Evolutionary conservation across 257 asterid genomes (phyloP).

Genomic region (Anisodus acutangulus): DNA sequence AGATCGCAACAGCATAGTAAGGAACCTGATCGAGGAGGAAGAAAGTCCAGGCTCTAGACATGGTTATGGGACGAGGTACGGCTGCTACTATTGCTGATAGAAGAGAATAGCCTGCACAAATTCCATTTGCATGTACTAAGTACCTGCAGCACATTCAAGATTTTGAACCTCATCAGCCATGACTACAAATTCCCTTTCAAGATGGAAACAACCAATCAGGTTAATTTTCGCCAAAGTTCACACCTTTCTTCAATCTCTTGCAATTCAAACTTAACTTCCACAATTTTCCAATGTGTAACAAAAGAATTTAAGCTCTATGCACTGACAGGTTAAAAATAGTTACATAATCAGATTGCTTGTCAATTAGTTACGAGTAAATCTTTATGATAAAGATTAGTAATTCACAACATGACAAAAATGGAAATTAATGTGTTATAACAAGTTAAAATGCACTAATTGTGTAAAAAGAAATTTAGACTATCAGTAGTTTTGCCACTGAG

Average conservation of each 20-base stretch:
- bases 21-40: slow-evolving; percentile 85
- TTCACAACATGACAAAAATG: not conserved
- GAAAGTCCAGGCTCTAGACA: slow-evolving; percentile 83
- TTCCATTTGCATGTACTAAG: slow-evolving; percentile 85
- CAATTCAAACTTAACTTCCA: not conserved
- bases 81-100: slow-evolving; percentile 77
- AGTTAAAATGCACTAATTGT: too few species aligned
- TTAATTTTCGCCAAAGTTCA: not conserved
- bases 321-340: not conserved
- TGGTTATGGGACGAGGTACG: slow-evolving; percentile 69
- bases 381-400: not conserved
- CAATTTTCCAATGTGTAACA: not conserved
- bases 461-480: too few species aligned
- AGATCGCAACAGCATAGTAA: not conserved
- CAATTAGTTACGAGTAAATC: not conserved
- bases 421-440: not conserved
- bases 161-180: not conserved
- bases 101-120: slow-evolving; percentile 93
- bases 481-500: too few species aligned
- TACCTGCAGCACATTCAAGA: slow-evolving; percentile 45
- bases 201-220: not conserved
- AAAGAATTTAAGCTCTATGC: not conserved
- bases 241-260: not conserved
- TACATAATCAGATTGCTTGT: not conserved
- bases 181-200: not conserved